Evolutionary conservation across 2,329 filamentous ascomycete species (phyloP), one percentile per base, ranked within the genome.

Genomic region (Phyllosticta capitalensis): DNA sequence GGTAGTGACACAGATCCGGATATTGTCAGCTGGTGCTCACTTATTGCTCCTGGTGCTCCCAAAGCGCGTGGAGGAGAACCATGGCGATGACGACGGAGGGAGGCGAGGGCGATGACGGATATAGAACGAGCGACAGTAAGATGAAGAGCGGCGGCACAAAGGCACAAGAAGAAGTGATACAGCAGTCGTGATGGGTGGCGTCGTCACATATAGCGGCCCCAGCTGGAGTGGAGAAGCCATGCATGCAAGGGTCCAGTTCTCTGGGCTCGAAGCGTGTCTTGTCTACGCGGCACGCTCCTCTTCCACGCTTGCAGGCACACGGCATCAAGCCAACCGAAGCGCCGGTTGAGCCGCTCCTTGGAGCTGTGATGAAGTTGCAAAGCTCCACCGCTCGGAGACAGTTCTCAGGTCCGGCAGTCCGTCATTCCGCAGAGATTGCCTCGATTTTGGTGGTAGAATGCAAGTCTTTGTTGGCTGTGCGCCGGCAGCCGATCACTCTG

Each of bases 141-240:
- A 49, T 24, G 53, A 22, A 30, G 30, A 22, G 12, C 19, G 48
- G 21, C 28, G 28, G 19, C 26, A 38, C 30, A 30, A 24, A 17
- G 33, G 10, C 28, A 55, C n/a, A 28, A 45, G 53, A 4, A 24
- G n/a, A 38, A 50, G 58, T 60, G 54, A 26, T 60, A 54, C 58
- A 60, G 54, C 54, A 50, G 56, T 59, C 56, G 56, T 51, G 51
- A 54, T 59, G 56, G 56, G 4, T 54, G 52, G 56, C 56, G 56
- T 45, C 38, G 38, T 45, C 38, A 45, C 38, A 45, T 45, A 45
- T 45, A 45, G 38, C n/a, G 38, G 38, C 38, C 38, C 38, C 38
- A 45, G 38, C 38, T 45, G 17, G 14, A 45, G 38, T 45, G 38
- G 38, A 45, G 38, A 45, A 45, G 38, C 30, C 38, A 45, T 45